Base-by-base conservation (phyloP, 2,329 filamentous ascomycete genomes). In the Venturia effusa region DNA sequence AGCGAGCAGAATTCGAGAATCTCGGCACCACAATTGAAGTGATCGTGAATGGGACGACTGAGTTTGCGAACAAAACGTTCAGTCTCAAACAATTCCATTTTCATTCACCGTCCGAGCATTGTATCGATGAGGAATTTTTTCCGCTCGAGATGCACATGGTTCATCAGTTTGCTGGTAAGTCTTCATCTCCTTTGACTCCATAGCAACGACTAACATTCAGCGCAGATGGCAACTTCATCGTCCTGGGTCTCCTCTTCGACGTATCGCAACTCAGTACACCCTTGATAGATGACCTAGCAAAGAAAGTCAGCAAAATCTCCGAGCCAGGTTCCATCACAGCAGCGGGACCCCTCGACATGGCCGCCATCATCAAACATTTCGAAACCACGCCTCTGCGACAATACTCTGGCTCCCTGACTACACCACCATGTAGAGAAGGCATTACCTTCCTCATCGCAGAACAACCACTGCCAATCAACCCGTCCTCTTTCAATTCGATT, bases 351-450 rank as follows among this genome's bases (percentile, higher is more conserved):
- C 76, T 84, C 10, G 71, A 77, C 70, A 81, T 82, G 73, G 68
- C 69, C 39, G 73, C 73, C 59, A 70, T 83, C 0, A 70, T 74
- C 37, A 59, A 67, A 10, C 70, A 74, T 45, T 69, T 82, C 59
- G 62, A 71, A 2, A 71, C 75, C 30, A 74, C 74, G 11, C 69
- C 71, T 4, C 72, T 82, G 63, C 79, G 77, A 68, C 76, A 77
- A 65, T 87, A 87, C 75, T 71, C 73, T 15, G 84, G 84, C 24
- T 85, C 82, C 22, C 76, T 87, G 59, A 87, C 84, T 48, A 86
- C 84, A 0, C 84, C 85, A 24, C 84, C 84, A 4, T 87, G 84
- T 74, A 76, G 77, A 19, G 83, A 86, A 71, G 80, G 79, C 32
- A 74, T 87, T 27, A 75, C 72, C 11, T 86, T 83, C 77, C 73